Evolutionary conservation across 768 basidiomycete species (phyloP).

Genomic region (Lactarius sanguifluus): DNA sequence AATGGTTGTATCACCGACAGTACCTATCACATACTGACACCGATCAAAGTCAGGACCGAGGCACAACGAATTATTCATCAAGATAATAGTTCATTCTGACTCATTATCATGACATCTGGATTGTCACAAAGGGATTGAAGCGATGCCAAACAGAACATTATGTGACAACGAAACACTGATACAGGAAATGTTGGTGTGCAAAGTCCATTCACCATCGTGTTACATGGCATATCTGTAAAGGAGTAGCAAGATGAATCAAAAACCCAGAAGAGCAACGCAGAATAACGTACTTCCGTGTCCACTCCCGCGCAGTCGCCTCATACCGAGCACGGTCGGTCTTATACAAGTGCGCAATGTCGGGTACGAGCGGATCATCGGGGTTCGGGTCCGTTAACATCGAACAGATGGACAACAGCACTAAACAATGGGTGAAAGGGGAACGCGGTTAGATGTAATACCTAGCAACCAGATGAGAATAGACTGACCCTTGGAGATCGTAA

Average conservation of each 20-base stretch:
- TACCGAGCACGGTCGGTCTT: conserved; percentile 98
- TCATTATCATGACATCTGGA: conserved; percentile 23
- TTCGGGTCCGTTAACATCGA: conserved; percentile 99
- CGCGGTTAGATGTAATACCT: neutral
- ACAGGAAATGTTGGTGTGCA: conserved; percentile 17
- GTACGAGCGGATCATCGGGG: conserved; percentile 97
- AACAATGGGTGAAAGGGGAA: neutral
- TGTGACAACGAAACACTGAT: conserved; percentile 28
- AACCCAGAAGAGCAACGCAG: neutral
- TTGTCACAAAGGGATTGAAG: conserved; percentile 23
- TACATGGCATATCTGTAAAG: conserved; percentile 30
- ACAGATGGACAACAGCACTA: conserved; percentile 96
- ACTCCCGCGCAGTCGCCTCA: conserved; percentile 97
- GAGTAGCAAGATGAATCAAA: conserved; percentile 9
- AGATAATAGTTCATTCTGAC: neutral
- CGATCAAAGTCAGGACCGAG: neutral
- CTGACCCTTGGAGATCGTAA: conserved; percentile 98
- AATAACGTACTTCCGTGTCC: conserved; percentile 92
- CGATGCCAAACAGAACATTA: conserved; percentile 23
- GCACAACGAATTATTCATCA: neutral
- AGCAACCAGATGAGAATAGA: neutral
- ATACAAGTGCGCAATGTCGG: conserved; percentile 98
- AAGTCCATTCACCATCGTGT: conserved; percentile 17
- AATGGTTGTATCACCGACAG: neutral
- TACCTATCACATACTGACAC: neutral